Conservation (phyloP, 2,329 filamentous ascomycete species). For the Fusarium transvaalense region DNA sequence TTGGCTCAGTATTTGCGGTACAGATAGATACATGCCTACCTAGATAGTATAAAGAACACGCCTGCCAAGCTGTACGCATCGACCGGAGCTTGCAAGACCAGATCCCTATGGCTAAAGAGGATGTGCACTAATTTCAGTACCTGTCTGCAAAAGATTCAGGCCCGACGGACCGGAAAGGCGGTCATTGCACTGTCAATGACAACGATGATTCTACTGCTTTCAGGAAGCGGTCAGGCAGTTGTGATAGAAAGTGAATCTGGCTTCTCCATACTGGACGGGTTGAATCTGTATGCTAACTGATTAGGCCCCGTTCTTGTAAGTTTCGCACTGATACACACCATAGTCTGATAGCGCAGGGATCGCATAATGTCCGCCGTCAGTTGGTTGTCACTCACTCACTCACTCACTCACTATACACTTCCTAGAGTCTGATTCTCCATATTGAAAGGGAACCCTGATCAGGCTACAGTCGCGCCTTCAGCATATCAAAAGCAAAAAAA, state of each 20-base stretch:
- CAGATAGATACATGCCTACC: neutral
- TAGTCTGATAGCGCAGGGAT: neutral
- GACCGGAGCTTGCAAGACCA: neutral
- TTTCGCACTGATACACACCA: neutral
- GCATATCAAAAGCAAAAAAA: conserved; percentile 1
- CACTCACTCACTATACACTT: neutral
- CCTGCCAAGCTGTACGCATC: neutral
- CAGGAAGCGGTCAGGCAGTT: neutral
- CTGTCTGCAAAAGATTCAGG: neutral
- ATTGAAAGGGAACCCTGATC: neutral
- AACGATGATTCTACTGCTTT: neutral
- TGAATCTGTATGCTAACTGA: neutral
- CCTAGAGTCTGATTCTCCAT: neutral
- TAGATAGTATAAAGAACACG: neutral
- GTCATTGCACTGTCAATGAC: neutral
- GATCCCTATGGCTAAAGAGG: neutral
- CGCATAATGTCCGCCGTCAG: neutral
- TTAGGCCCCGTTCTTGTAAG: neutral
- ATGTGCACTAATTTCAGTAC: neutral
- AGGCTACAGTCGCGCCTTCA: neutral
- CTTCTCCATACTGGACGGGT: neutral
- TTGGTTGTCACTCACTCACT: neutral
- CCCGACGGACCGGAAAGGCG: neutral
- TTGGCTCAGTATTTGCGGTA: neutral
- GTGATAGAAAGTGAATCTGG: neutral